These are phyloP conservation scores for Fusarium tuaranense DNA, from an alignment of 2,329 filamentous ascomycete species.

Conservation along the genomic window DNA sequence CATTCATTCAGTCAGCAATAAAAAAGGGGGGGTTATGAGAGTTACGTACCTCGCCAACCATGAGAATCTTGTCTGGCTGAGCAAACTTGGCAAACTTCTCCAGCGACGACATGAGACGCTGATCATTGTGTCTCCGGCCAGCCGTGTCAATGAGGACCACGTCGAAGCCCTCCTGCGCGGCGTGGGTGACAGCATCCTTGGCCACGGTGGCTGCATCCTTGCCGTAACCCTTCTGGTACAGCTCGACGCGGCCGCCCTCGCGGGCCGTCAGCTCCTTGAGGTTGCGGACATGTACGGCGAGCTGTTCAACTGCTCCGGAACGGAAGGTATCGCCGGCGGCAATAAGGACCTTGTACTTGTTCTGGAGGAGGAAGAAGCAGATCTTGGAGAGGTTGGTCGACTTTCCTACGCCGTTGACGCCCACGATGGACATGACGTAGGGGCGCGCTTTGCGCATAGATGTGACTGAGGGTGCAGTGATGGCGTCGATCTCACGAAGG, in stretches of 20 bases:
- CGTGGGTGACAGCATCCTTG: constrained; percentile 89
- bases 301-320: constrained; percentile 95
- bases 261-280: constrained; percentile 87
- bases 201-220: constrained; percentile 97
- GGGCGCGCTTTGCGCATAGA: constrained; percentile 77
- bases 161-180: constrained; percentile 80
- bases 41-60: constrained; percentile 75
- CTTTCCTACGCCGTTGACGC: constrained; percentile 98
- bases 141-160: constrained; percentile 98
- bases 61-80: constrained; percentile 96
- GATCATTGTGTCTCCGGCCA: constrained; percentile 93
- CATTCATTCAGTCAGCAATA: not conserved
- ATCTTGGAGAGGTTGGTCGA: constrained; percentile 98
- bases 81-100: constrained; percentile 99
- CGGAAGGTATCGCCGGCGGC: constrained; percentile 97
- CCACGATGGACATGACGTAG: constrained; percentile 98
- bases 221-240: constrained; percentile 97
- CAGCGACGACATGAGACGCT: constrained; percentile 93
- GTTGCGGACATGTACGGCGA: constrained; percentile 94
- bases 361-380: constrained; percentile 96
- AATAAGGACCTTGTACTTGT: constrained; percentile 94
- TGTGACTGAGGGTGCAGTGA: constrained; percentile 74
- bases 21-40: not conserved
- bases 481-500: constrained; percentile 88
- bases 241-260: constrained; percentile 86